Evolutionary conservation across 1,139 yeast species (phyloP).

Genomic region (Meyerozyma smithsonii): DNA sequence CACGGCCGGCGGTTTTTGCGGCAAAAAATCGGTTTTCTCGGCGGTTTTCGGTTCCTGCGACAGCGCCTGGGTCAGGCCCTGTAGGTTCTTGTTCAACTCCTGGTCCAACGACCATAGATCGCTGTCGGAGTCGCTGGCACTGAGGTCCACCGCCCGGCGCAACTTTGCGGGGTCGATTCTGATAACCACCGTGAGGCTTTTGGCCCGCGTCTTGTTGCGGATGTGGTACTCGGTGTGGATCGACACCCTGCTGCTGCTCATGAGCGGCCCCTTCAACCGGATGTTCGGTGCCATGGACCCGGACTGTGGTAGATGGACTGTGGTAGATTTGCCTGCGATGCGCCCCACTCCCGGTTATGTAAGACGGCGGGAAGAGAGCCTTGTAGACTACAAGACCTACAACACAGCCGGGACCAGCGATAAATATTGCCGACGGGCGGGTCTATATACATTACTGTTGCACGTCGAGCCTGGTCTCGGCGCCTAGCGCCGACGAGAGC

Average conservation of each 20-base stretch:
- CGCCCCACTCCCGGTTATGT: constrained; percentile 1
- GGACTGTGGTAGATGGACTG: neutral
- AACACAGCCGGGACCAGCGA: neutral
- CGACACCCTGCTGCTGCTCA: constrained; percentile 2
- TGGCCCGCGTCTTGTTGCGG: neutral
- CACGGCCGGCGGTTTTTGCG: too few species aligned
- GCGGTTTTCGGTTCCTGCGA: neutral
- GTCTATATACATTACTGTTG: constrained; percentile 11
- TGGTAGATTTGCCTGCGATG: neutral
- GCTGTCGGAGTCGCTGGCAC: neutral
- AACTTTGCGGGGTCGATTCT: neutral
- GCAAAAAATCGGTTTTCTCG: neutral
- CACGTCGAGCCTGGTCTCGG: constrained; percentile 23
- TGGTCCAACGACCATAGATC: constrained; percentile 1
- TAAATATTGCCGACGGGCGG: neutral
- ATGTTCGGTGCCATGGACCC: constrained; percentile 1
- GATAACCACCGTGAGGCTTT: neutral
- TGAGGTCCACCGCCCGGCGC: neutral
- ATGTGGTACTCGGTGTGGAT: constrained; percentile 1
- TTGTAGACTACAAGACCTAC: too few species aligned
- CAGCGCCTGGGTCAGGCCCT: neutral
- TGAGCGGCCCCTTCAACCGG: constrained; percentile 2
- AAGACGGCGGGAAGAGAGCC: neutral
- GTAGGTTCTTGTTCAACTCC: constrained; percentile 1
- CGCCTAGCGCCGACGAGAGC: constrained; percentile 35